Evolutionary conservation across 1,284 basidiomycete genomes (phyloP).

Genomic region (Clitocybe nebularis): DNA sequence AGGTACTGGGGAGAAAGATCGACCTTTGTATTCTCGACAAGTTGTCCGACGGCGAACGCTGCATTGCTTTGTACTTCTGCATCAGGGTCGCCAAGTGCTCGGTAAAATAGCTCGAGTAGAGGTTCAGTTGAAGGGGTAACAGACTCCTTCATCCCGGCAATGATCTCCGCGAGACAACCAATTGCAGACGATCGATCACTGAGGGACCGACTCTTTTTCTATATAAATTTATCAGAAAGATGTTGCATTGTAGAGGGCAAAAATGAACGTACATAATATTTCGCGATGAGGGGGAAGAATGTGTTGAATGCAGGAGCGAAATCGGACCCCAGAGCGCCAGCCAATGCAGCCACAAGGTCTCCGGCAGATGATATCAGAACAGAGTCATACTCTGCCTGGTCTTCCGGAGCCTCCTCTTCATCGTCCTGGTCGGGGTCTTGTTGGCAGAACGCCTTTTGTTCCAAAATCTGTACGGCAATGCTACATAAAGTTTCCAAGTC

Average conservation of each 20-base stretch:
- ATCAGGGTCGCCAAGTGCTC: slow-evolving; percentile 82
- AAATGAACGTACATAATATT: slow-evolving; percentile 78
- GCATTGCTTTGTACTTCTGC: slow-evolving; percentile 95
- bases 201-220: slow-evolving; percentile 83
- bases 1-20: slow-evolving; percentile 87
- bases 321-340: slow-evolving; percentile 80
- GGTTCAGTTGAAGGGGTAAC: slow-evolving; percentile 86
- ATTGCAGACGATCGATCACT: slow-evolving; percentile 93
- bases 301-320: slow-evolving; percentile 83
- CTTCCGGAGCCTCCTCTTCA: slow-evolving; percentile 73
- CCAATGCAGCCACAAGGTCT: slow-evolving; percentile 91
- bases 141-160: slow-evolving; percentile 85
- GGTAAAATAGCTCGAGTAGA: slow-evolving; percentile 82
- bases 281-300: slow-evolving; percentile 88
- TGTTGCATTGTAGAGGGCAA: neutral
- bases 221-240: slow-evolving; percentile 15
- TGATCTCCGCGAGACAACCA: slow-evolving; percentile 94
- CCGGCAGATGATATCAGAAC: slow-evolving; percentile 92
- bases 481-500: slow-evolving; percentile 79
- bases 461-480: slow-evolving; percentile 81
- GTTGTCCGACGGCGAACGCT: slow-evolving; percentile 89
- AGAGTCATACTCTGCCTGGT: slow-evolving; percentile 95
- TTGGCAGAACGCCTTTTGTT: slow-evolving; percentile 93
- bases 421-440: slow-evolving; percentile 95
- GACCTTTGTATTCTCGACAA: slow-evolving; percentile 83